Evolutionary conservation across 768 basidiomycete species (phyloP).

Genomic region (Lactarius hatsudake): DNA sequence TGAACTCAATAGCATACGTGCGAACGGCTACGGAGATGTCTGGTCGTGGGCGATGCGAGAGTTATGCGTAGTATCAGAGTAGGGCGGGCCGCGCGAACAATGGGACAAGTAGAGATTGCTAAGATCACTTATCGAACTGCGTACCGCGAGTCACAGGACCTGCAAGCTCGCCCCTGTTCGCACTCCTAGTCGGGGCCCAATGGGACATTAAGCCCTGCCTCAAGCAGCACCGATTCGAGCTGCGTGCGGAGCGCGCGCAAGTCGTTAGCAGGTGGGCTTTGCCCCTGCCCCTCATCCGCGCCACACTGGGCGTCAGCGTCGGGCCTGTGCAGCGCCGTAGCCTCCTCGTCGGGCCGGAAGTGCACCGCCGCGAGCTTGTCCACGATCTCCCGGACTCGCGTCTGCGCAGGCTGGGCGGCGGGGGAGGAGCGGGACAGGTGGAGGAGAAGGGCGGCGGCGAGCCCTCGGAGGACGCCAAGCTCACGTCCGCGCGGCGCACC

Average conservation of each 20-base stretch:
- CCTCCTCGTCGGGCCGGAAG: constrained; percentile 67
- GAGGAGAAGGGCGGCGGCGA: constrained; percentile 39
- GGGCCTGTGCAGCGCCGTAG: constrained; percentile 37
- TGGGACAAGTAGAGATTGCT: neutral
- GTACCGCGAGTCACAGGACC: too few species aligned
- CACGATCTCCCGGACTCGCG: constrained; percentile 47
- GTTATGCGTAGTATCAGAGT: neutral
- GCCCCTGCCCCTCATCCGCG: neutral
- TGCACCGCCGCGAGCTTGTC: constrained; percentile 55
- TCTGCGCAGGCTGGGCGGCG: neutral
- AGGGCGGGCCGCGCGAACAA: too few species aligned
- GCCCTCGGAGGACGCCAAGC: constrained; percentile 75
- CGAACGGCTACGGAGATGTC: too few species aligned
- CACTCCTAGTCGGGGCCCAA: neutral
- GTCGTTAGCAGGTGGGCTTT: constrained; percentile 4
- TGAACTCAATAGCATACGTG: too few species aligned
- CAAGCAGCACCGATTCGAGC: constrained; percentile 7
- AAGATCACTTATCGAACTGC: neutral
- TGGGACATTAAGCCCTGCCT: constrained; percentile 10
- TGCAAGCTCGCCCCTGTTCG: neutral
- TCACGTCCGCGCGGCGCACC: constrained; percentile 76
- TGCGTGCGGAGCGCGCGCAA: constrained; percentile 4
- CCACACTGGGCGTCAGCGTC: neutral
- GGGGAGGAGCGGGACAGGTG: constrained; percentile 23
- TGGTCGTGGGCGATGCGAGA: neutral